phyloP scores from a whole-genome alignment of 2,329 filamentous ascomycete genomes.

The Bipolaris victoriae region DNA sequence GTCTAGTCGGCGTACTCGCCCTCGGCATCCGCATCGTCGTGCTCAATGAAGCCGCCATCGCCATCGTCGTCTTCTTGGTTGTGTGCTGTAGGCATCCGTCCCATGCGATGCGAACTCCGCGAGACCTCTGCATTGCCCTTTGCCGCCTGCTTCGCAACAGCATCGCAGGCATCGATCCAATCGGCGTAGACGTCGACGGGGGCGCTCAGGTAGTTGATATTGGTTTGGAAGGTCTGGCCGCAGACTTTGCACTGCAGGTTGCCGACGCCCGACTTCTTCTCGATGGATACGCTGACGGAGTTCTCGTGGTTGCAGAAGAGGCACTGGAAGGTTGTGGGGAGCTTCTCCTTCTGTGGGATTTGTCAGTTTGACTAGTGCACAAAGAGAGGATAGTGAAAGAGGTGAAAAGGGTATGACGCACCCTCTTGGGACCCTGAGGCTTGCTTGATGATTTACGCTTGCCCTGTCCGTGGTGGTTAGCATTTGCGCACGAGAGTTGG shows the following conservation, averaged over 20 bases:
- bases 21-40: slow-evolving; percentile 49
- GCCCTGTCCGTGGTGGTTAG: slow-evolving; percentile 59
- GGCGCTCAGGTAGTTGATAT: slow-evolving; percentile 89
- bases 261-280: slow-evolving; percentile 90
- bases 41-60: slow-evolving; percentile 47
- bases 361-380: slow-evolving; percentile 16
- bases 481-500: slow-evolving; percentile 25
- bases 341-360: slow-evolving; percentile 61
- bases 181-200: slow-evolving; percentile 96
- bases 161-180: slow-evolving; percentile 94
- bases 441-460: slow-evolving; percentile 90
- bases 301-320: slow-evolving; percentile 99
- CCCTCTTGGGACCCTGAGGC: slow-evolving; percentile 82
- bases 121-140: slow-evolving; percentile 43
- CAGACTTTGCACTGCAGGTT: slow-evolving; percentile 90
- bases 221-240: slow-evolving; percentile 90
- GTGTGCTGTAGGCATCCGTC: slow-evolving; percentile 29
- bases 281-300: slow-evolving; percentile 85
- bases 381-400: background rate
- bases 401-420: slow-evolving; percentile 47
- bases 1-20: slow-evolving; percentile 43
- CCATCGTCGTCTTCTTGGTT: slow-evolving; percentile 34
- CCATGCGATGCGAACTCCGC: slow-evolving; percentile 35
- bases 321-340: slow-evolving; percentile 88
- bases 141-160: slow-evolving; percentile 68